Evolutionary conservation across 768 basidiomycete species (phyloP), one percentile per base, ranked within the genome.

Genomic region (Brasilioporus rufonigricans): DNA sequence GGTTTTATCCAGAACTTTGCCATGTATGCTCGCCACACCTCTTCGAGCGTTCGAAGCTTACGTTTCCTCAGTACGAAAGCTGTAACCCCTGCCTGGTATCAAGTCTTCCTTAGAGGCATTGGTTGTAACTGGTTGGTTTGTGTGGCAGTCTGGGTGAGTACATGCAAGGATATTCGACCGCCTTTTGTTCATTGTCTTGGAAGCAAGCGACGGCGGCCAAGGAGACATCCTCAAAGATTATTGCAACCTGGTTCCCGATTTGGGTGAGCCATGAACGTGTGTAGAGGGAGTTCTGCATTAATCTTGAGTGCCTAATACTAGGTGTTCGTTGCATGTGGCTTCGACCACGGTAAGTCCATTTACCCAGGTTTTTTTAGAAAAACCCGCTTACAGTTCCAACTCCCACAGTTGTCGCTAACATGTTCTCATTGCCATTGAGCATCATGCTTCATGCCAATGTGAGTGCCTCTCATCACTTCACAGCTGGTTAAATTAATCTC

Each of bases 41-140:
- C 4, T 23, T 35, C 10, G 9, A 24, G 51, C 48, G 24, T 5
- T 51, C 26, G 43, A 36, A 48, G 29, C 43, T 65, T n/a, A 50
- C 32, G 23, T 35, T 16, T 44, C 18, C 32, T 18, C 46, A 88
- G 87, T 44, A 66, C 79, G 36, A 89, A 88, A 64, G 87, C 86
- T 1, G 70, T 71, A 1, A 80, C 82, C 12, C 87, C 87, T 2
- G 68, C 76, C 31, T 89, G 86, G 86, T 76, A 87, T 65, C 82
- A 89, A 64, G 84, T 89, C 35, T 83, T 89, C 70, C 69, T 89
- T 19, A 75, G 86, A 16, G 87, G 87, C 0, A 86, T 89, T 58
- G 87, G 80, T 7, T 89, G 87, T 59, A 89, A 89, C 60, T 89
- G 86, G 86, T 75, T 89, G 1, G 87, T 89, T 35, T 86, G 78